Evolutionary conservation across 306 rosid genomes (phyloP), one percentile per base, ranked within the genome.

Genomic region (Chamaecrista fasciculata): DNA sequence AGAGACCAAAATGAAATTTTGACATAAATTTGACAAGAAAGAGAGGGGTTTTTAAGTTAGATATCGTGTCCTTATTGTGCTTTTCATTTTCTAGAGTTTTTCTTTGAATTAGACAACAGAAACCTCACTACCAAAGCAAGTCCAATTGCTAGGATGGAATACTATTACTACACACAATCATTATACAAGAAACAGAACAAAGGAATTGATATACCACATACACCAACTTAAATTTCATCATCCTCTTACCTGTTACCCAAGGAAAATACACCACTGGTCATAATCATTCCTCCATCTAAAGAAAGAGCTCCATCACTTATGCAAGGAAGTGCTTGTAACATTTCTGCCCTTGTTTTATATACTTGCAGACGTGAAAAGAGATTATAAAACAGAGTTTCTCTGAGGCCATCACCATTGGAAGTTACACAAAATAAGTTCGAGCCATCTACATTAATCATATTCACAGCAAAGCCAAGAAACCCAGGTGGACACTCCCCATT

Each of bases 281-380:
- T 75, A 40, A 92, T 69, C 69, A 89, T 84, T 78, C 98, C 98
- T 23, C 98, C 98, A 76, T 92, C 98, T 69, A 92, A 80, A 69
- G 98, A 92, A 70, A 92, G 63, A 56, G 98, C 98, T 62, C 98
- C 98, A 49, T 87, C 87, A 40, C 84, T 86, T 74, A 92, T 87
- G 67, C 79, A 84, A 59, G 96, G 92, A 74, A 86, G 83, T 62
- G 98, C 96, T 56, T 52, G 64, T 5, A 84, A 34, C 96, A 92
- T 92, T 65, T 92, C 91, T 10, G 76, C 85, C 84, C 96, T 84
- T 15, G 95, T 87, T 84, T 74, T 81, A 16, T 92, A 92, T 39
- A 92, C 91, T 89, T 92, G 98, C 40, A 90, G 51, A 29, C 89
- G 87, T 31, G 86, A 87, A 83, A 92, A 92, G 56, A 92, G 92